Evolutionary conservation across 768 basidiomycete genomes (phyloP), one percentile per base, ranked within the genome.

Genomic region (Pleurotus salmoneostramineus): DNA sequence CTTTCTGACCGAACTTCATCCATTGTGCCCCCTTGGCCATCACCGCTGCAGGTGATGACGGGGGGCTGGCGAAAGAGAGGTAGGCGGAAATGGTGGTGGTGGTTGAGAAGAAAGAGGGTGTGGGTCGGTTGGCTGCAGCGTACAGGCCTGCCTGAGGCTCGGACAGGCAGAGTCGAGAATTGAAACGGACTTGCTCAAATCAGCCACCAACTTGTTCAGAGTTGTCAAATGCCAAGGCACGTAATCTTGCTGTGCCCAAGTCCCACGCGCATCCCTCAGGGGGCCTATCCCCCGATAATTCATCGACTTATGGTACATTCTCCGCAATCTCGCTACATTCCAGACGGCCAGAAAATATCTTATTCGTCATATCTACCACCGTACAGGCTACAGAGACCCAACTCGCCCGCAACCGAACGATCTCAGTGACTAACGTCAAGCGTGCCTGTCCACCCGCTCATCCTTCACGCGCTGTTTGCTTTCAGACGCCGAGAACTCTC

Each of bases 11-110:
- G 7, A 70, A 57, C 60, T 79, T 79, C 31, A 70, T 75, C 64
- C 70, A 74, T 69, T 76, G 73, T 60, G 71, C 65, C 64, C 64
- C 44, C 37, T 43, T 66, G 60, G 68, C 62, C 69, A 69, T 69
- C 50, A 21, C 37, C 40, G 37, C 21, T 5, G 36, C 17, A 17
- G 52, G 52, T 31, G 40, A 44, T 56, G 57, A 48, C 56, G 59
- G 51, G 44, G 56, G 42, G 54, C 58, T 55, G 43, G 45, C 60
- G 59, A 54, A 56, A 56, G 32, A 47, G 37, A 48, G 49, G 37
- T 40, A 46, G 50, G 36, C 42, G 45, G 56, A 48, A 57, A 55
- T 58, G 50, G 58, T 48, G 42, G 57, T 40, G 32, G 40, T 46
- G 32, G 61, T 47, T 40, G 50, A 49, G 15, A 37, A 36, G 50